These are phyloP conservation scores for Chalciporus sphaerocephalus DNA, from an alignment of 768 basidiomycete genomes.

Conservation along the genomic window DNA sequence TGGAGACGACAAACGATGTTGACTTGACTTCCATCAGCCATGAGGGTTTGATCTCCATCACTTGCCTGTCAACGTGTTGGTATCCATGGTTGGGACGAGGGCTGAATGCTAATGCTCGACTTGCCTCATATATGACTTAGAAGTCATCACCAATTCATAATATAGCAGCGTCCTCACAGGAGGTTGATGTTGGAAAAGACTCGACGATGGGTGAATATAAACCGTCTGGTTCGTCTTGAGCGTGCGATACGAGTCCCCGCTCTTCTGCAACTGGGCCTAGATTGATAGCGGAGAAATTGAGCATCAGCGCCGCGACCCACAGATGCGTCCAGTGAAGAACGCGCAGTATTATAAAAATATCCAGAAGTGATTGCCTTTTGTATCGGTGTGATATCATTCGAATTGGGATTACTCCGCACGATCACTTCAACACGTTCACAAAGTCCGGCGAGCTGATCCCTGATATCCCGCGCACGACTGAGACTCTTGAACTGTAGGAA, in stretches of 20 bases:
- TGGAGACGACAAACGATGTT: not conserved
- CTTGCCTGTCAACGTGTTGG: constrained; percentile 50
- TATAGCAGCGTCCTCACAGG: constrained; percentile 88
- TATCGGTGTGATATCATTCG: constrained; percentile 86
- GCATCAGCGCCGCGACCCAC: not conserved
- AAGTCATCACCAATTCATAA: constrained; percentile 96
- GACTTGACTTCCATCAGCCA: constrained; percentile 87
- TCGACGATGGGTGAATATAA: constrained; percentile 93
- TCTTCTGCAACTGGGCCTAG: constrained; percentile 88
- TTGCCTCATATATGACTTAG: constrained; percentile 91
- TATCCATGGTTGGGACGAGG: not conserved
- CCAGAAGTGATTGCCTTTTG: constrained; percentile 95
- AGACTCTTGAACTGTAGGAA: constrained; percentile 94
- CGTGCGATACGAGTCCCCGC: constrained; percentile 95
- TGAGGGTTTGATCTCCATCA: constrained; percentile 96
- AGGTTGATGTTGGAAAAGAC: constrained; percentile 92
- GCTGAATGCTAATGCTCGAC: constrained; percentile 17
- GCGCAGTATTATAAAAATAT: constrained; percentile 91
- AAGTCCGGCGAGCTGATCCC: constrained; percentile 89
- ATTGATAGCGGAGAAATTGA: not conserved
- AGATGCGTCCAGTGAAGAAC: constrained; percentile 22
- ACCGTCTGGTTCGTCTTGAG: constrained; percentile 95
- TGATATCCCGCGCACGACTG: constrained; percentile 90
- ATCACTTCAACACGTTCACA: constrained; percentile 98
- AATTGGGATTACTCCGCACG: constrained; percentile 81